These are phyloP conservation scores for Escallonia rubra DNA, from an alignment of 129 eudicot genomes.

Conservation along the genomic window DNA sequence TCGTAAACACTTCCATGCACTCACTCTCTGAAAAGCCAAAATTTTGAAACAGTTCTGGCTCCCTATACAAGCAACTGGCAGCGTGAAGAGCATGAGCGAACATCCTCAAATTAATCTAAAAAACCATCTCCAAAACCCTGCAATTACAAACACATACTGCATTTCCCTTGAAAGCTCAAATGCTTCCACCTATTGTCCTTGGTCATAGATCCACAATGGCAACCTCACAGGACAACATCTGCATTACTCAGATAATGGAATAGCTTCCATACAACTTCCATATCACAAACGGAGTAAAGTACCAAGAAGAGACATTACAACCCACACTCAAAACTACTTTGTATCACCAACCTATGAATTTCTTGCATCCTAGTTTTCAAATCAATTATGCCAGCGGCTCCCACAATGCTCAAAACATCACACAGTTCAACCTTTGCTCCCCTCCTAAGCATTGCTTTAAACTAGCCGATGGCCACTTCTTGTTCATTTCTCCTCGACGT, in stretches of 20 bases:
- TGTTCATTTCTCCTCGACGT: slow-evolving; percentile 36
- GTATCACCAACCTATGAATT: slow-evolving; percentile 36
- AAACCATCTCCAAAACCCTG: no score
- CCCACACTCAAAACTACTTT: slow-evolving; percentile 33
- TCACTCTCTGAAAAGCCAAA: no score
- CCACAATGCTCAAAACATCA: slow-evolving; percentile 36
- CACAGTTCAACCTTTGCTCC: slow-evolving; percentile 35
- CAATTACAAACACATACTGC: neutral
- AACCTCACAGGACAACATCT: slow-evolving; percentile 49
- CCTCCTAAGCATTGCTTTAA: slow-evolving; percentile 29
- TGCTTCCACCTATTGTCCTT: slow-evolving; percentile 32
- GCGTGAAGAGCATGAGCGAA: no score
- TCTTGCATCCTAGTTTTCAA: slow-evolving; percentile 7
- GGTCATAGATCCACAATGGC: slow-evolving; percentile 31
- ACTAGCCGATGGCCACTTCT: slow-evolving; percentile 35
- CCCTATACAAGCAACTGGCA: no score
- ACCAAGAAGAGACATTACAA: slow-evolving; percentile 45
- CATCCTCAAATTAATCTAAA: no score
- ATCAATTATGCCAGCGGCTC: slow-evolving; percentile 19
- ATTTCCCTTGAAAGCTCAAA: slow-evolving; percentile 34
- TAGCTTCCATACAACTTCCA: slow-evolving; percentile 25
- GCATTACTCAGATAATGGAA: slow-evolving; percentile 13
- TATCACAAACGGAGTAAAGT: slow-evolving; percentile 32
- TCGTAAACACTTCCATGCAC: no score
- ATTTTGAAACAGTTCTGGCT: no score